Evolutionary conservation across 768 basidiomycete species (phyloP).

Genomic region (Psilocybe cyanescens): DNA sequence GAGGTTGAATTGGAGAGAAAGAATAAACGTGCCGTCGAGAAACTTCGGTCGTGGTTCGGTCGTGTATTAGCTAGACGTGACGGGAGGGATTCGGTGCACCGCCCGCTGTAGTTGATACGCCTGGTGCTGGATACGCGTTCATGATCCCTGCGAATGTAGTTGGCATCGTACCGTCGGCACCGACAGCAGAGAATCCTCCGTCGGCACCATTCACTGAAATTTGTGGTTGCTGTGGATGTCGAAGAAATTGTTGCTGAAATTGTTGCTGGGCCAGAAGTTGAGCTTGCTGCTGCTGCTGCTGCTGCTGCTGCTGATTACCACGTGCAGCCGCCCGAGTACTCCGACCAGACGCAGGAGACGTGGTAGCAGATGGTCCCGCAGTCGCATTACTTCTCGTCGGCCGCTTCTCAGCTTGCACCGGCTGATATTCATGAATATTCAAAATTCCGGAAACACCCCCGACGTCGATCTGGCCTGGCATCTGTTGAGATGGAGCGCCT

Average conservation of each 20-base stretch:
- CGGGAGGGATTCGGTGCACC: constrained; percentile 7
- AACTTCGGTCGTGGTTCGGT: neutral
- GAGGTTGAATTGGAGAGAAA: neutral
- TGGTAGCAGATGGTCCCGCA: constrained; percentile 7
- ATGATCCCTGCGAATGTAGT: constrained; percentile 71
- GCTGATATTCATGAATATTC: constrained; percentile 32
- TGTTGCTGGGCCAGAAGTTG: constrained; percentile 8
- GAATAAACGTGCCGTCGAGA: neutral
- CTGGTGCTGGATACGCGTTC: constrained; percentile 61
- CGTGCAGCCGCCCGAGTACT: constrained; percentile 17
- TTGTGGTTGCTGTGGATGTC: neutral
- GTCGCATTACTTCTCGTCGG: constrained; percentile 19
- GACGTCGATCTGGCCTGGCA: neutral
- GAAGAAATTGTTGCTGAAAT: constrained; percentile 8
- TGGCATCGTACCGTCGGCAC: constrained; percentile 23
- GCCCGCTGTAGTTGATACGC: constrained; percentile 5
- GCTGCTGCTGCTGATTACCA: constrained; percentile 16
- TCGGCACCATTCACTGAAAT: neutral
- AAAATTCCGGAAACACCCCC: constrained; percentile 19
- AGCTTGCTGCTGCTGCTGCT: constrained; percentile 4
- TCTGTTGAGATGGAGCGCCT: neutral
- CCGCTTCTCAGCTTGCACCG: constrained; percentile 23
- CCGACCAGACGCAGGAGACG: constrained; percentile 10
- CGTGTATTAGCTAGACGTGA: neutral
- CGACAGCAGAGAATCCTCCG: constrained; percentile 5